Base-by-base conservation (phyloP, 805 yeast genomes). In the Cyberlindnera euphorbiiphila region DNA sequence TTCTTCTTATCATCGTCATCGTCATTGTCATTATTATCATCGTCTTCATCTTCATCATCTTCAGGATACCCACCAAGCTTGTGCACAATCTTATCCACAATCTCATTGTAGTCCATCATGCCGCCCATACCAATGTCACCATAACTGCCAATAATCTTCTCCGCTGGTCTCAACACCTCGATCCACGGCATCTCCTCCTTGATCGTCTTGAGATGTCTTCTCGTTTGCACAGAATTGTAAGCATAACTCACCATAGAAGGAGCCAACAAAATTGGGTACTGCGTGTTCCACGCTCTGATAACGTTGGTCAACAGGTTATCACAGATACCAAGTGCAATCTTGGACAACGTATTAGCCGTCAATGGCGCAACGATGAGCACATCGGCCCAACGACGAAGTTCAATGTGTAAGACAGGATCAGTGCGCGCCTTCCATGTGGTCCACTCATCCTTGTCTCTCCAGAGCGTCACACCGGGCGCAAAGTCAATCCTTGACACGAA, bases 41-140 rank as follows among this genome's bases (percentile, higher is more conserved):
- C 71, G 12, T 64, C 72, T 15, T 67, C 72, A 10, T 66, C 74
- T 21, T 69, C 72, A 10, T 72, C 78, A 20, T 67, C 73, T 35
- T 75, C 72, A 14, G 81, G 80, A 71, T 74, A 64, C 39, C 78
- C 71, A 46, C 81, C 76, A 47, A 88, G 65, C 56, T 81, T 82
- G 61, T 79, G 69, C 15, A 85, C 94, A 33, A 86, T 71, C 51
- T 79, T 78, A 56, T 88, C 94, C 14, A 88, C 96, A 51, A 93
- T 82, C 59, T 89, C 97, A 58, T 86, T 84, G 78, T 94, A 87
- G 52, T 93, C 98, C 81, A 89, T 83, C 98, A 93, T 93, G 37
- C 98, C 98, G 33, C 98, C 98, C 87, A 93, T 84, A n/a, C 98
- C 98, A 39, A 93, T 88, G 52, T 91, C 98, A 44, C 98, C 98